Evolutionary conservation across 2,329 filamentous ascomycete species (phyloP).

Genomic region (Xylariaceae sp.): DNA sequence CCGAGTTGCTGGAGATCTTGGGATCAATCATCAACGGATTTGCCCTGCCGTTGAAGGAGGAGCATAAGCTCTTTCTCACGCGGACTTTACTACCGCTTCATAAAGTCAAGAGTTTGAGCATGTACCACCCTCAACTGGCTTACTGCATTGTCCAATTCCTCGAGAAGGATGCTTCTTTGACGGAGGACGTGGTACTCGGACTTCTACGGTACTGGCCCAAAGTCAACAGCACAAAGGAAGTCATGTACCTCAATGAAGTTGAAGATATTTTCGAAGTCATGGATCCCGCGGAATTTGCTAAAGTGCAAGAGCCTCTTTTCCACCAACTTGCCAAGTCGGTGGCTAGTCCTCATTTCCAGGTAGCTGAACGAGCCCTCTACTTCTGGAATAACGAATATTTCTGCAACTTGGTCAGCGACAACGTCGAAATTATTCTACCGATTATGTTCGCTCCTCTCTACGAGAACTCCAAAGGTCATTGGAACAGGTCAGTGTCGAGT

Average conservation of each 20-base stretch:
- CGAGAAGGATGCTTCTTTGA: constrained; percentile 94
- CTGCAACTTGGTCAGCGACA: constrained; percentile 97
- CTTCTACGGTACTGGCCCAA: constrained; percentile 97
- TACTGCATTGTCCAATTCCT: constrained; percentile 99
- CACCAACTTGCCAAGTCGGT: constrained; percentile 97
- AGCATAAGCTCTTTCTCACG: constrained; percentile 97
- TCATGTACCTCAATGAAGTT: constrained; percentile 99
- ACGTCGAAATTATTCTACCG: constrained; percentile 94
- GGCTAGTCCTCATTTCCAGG: constrained; percentile 97
- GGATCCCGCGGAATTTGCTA: constrained; percentile 97
- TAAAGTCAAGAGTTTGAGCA: constrained; percentile 98
- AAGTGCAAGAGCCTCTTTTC: constrained; percentile 96
- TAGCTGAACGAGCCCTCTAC: constrained; percentile 92
- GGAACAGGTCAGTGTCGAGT: constrained; percentile 71
- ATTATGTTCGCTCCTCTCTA: constrained; percentile 99
- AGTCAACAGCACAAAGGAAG: constrained; percentile 98
- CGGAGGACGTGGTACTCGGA: constrained; percentile 95
- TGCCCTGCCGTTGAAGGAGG: constrained; percentile 91
- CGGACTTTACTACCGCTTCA: constrained; percentile 88
- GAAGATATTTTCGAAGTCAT: constrained; percentile 99
- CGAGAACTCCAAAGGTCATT: constrained; percentile 98
- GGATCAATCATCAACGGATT: constrained; percentile 99
- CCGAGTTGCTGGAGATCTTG: constrained; percentile 90
- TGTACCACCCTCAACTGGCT: constrained; percentile 97
- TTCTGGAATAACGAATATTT: constrained; percentile 99